phyloP scores from a whole-genome alignment of 352 stramenopile species.

The Phytophthora citricola region DNA sequence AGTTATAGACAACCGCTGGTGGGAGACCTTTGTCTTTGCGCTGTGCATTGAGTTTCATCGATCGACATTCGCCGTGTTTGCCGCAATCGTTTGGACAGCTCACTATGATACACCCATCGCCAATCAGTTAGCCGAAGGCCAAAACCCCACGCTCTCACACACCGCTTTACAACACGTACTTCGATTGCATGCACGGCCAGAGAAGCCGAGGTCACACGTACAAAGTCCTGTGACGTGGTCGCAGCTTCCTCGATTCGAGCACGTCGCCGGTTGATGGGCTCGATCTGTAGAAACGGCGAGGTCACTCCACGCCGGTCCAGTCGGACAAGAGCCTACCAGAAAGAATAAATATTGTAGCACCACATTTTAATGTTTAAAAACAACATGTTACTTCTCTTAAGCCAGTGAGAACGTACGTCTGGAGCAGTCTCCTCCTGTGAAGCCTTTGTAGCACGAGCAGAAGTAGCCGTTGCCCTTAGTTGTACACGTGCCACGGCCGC shows the following conservation, averaged over 20 bases:
- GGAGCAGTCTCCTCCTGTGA: conserved; percentile 92
- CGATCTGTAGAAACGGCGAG: conserved; percentile 57
- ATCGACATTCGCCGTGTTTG: conserved; percentile 74
- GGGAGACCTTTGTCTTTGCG: conserved; percentile 70
- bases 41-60: conserved; percentile 65
- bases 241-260: conserved; percentile 75
- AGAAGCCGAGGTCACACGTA: conserved; percentile 80
- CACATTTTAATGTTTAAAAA: neutral
- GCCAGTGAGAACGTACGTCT: conserved; percentile 33
- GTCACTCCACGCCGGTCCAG: conserved; percentile 65
- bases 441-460: conserved; percentile 89
- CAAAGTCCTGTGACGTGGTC: conserved; percentile 72
- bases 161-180: conserved; percentile 38
- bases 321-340: conserved; percentile 56
- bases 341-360: neutral
- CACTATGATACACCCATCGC: conserved; percentile 41
- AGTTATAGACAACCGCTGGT: conserved; percentile 51
- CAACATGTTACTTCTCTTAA: too few species aligned
- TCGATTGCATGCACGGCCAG: conserved; percentile 78
- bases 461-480: conserved; percentile 69
- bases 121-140: neutral
- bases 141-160: neutral
- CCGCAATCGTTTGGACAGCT: conserved; percentile 70
- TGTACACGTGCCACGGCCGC: conserved; percentile 65
- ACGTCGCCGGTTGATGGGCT: conserved; percentile 60